Evolutionary conservation across 495 filamentous ascomycete genomes (phyloP).

Genomic region (Talaromyces trachyspermus): DNA sequence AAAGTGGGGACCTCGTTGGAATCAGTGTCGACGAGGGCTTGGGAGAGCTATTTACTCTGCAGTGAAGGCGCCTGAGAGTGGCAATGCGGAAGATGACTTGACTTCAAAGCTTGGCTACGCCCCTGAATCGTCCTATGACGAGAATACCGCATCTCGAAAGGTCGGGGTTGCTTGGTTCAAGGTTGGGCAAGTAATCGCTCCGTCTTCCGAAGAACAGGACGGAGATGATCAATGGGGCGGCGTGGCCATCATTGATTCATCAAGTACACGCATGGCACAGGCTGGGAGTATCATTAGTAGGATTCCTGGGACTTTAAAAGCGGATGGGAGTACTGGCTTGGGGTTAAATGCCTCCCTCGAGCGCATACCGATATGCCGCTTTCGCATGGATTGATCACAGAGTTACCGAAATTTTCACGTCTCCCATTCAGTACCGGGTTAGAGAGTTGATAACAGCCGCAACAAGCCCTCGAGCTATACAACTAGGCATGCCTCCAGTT

Average conservation of each 20-base stretch:
- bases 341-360: conserved; percentile 52
- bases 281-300: conserved; percentile 74
- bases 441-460: conserved; percentile 82
- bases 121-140: conserved; percentile 8
- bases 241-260: conserved; percentile 74
- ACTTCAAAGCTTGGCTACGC: conserved; percentile 40
- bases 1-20: conserved; percentile 77
- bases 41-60: conserved; percentile 66
- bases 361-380: conserved; percentile 26
- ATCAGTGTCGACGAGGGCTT: conserved; percentile 79
- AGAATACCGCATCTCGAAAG: conserved; percentile 24
- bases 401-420: conserved; percentile 46
- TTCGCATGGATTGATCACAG: conserved; percentile 37
- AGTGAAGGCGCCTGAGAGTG: conserved; percentile 45
- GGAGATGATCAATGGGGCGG: conserved; percentile 72
- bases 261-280: conserved; percentile 78
- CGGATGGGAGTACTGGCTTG: conserved; percentile 82
- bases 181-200: conserved; percentile 63
- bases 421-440: conserved; percentile 65
- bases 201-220: conserved; percentile 44
- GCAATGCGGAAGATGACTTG: conserved; percentile 56
- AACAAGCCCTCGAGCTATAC: conserved; percentile 78
- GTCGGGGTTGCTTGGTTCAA: conserved; percentile 82
- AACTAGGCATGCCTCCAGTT: conserved; percentile 78
- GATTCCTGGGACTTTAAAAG: conserved; percentile 65